phyloP scores from a whole-genome alignment of 202 grass and related monocot genomes.

The Elaeis oleifera region DNA sequence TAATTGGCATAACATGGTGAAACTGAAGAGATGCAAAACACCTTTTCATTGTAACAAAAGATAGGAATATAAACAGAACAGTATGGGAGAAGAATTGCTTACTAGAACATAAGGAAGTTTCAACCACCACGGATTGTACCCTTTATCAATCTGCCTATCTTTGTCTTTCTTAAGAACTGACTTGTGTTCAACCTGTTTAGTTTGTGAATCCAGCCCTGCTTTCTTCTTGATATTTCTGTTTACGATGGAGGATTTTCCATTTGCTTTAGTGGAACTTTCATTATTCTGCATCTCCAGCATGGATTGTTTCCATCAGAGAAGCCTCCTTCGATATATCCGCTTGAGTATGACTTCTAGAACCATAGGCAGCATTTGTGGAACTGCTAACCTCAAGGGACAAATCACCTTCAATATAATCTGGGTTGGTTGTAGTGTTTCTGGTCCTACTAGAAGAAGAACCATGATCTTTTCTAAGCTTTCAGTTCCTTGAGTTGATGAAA shows the following conservation, averaged over 20 bases:
- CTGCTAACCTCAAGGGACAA: neutral
- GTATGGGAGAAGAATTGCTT: constrained; percentile 10
- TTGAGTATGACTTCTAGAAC: too few species aligned
- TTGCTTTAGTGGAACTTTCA: too few species aligned
- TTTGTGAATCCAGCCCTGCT: too few species aligned
- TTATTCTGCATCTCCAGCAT: too few species aligned
- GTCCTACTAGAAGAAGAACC: neutral
- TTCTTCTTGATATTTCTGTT: too few species aligned
- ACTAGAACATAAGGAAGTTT: constrained; percentile 34
- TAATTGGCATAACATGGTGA: too few species aligned
- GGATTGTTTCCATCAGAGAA: too few species aligned
- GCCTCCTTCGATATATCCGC: too few species aligned
- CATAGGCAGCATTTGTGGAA: neutral
- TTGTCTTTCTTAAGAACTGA: neutral
- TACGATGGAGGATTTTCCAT: too few species aligned
- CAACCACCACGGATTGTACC: constrained; percentile 26
- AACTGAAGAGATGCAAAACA: too few species aligned
- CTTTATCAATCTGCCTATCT: neutral
- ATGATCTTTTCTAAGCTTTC: neutral
- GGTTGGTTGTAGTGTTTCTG: neutral
- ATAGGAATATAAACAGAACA: neutral
- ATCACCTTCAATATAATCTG: constrained; percentile 1
- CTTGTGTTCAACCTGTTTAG: too few species aligned
- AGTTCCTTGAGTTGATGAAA: neutral
- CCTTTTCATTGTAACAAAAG: too few species aligned